A percentile compares a stretch with the other conserved stretches of the same genome.
Evolutionary conservation across 2,329 filamentous ascomycete genomes (phyloP).

Genomic region (Pyrenochaeta sp.): DNA sequence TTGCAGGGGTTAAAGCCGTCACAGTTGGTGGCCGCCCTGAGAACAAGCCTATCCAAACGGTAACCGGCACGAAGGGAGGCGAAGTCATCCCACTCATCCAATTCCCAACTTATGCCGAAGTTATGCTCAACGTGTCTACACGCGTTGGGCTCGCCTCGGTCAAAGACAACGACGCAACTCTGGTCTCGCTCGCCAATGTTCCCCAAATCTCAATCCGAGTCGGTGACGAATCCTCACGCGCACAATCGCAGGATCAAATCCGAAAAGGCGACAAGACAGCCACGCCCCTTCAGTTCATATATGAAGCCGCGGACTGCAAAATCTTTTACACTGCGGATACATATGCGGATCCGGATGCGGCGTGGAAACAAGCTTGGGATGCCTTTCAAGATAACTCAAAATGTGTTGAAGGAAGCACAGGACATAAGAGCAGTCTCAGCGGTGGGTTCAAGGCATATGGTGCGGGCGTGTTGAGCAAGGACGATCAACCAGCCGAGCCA

Average conservation of each 20-base stretch:
- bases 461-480: conserved; percentile 20
- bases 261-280: conserved; percentile 41
- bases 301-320: conserved; percentile 68
- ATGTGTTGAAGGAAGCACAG: conserved; percentile 35
- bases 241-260: conserved; percentile 34
- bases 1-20: conserved; percentile 63
- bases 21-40: conserved; percentile 66
- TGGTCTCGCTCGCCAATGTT: conserved; percentile 21
- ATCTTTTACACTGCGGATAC: conserved; percentile 67
- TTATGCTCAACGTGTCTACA: conserved; percentile 24
- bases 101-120: conserved; percentile 25
- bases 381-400: conserved; percentile 25
- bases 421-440: conserved; percentile 31
- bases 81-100: conserved; percentile 35
- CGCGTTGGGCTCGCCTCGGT: conserved; percentile 9
- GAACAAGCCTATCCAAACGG: conserved; percentile 64
- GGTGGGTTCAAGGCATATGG: conserved; percentile 39
- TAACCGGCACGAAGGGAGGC: conserved; percentile 68
- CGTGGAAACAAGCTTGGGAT: conserved; percentile 58
- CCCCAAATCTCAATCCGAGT: conserved; percentile 24
- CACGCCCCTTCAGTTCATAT: conserved; percentile 65
- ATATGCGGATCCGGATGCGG: conserved; percentile 55
- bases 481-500: conserved; percentile 23
- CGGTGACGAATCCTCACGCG: conserved; percentile 20
- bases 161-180: conserved; percentile 11